A percentile compares a stretch with the other conserved stretches of the same genome.
Evolutionary conservation across 2,329 filamentous ascomycete genomes (phyloP).

Genomic region (Tolypocladium guangdongense): DNA sequence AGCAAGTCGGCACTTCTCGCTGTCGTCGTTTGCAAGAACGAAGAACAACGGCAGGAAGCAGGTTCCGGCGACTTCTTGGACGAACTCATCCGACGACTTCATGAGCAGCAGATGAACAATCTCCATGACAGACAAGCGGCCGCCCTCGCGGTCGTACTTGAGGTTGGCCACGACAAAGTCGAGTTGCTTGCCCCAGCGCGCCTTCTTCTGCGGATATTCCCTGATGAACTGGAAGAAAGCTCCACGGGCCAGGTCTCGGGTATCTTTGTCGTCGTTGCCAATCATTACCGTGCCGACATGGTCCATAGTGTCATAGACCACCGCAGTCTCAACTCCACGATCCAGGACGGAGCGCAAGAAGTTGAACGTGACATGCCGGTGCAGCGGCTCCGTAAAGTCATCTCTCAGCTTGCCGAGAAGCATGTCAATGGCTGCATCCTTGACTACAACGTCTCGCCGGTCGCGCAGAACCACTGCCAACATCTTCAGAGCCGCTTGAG

Average conservation of each 20-base stretch:
- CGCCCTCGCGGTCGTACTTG: slow-evolving; percentile 79
- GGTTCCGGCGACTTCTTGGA: slow-evolving; percentile 69
- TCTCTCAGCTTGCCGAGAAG: slow-evolving; percentile 72
- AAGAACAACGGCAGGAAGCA: slow-evolving; percentile 83
- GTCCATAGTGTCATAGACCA: slow-evolving; percentile 86
- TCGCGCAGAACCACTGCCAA: slow-evolving; percentile 78
- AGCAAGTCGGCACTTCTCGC: slow-evolving; percentile 72
- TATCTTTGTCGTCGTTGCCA: slow-evolving; percentile 82
- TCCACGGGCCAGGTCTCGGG: slow-evolving; percentile 76
- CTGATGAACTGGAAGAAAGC: slow-evolving; percentile 90
- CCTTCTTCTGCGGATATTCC: slow-evolving; percentile 88
- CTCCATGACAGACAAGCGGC: slow-evolving; percentile 87
- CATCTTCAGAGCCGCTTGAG: slow-evolving; percentile 82
- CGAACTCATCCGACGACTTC: slow-evolving; percentile 72
- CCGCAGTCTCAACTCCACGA: slow-evolving; percentile 72
- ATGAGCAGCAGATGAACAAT: slow-evolving; percentile 74
- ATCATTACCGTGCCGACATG: slow-evolving; percentile 88
- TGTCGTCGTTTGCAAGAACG: slow-evolving; percentile 80
- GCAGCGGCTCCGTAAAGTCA: slow-evolving; percentile 84
- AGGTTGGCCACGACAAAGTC: slow-evolving; percentile 84
- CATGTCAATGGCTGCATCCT: slow-evolving; percentile 72
- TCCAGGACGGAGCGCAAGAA: slow-evolving; percentile 83
- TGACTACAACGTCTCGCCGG: slow-evolving; percentile 61
- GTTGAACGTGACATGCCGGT: slow-evolving; percentile 88
- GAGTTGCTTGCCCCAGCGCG: slow-evolving; percentile 79